Evolutionary conservation across 2,329 filamentous ascomycete species (phyloP).

Genomic region (Stachybotrys chartarum): DNA sequence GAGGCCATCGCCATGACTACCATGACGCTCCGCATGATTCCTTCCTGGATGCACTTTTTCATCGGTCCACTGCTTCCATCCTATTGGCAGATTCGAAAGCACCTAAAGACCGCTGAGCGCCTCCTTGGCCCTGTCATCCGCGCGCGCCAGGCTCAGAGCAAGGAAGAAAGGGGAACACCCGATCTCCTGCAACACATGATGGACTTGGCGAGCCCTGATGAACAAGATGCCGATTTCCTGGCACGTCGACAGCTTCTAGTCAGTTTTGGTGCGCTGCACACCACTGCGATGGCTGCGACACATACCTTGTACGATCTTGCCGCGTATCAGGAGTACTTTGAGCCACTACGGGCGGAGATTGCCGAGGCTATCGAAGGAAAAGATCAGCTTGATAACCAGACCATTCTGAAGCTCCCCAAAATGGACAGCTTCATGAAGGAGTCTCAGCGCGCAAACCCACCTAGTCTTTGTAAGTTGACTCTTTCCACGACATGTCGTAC

Average conservation of each 20-base stretch:
- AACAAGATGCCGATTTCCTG: background rate
- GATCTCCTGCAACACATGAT: background rate
- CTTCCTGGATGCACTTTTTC: background rate
- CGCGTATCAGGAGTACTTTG: background rate
- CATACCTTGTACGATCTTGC: background rate
- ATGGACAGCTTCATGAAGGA: background rate
- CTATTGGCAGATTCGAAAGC: background rate
- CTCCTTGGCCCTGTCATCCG: background rate
- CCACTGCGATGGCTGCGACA: background rate
- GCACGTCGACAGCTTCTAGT: background rate
- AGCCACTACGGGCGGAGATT: background rate
- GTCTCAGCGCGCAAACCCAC: background rate
- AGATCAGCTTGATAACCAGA: background rate
- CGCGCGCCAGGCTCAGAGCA: background rate
- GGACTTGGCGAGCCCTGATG: background rate
- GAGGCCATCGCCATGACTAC: background rate
- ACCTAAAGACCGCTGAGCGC: background rate
- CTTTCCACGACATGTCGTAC: too few species aligned
- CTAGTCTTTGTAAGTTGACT: background rate
- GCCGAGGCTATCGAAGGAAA: background rate
- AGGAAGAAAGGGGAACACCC: background rate
- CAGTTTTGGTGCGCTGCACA: background rate
- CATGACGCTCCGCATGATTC: background rate
- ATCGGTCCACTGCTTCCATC: background rate
- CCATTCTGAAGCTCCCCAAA: background rate